Evolutionary conservation across 2,329 filamentous ascomycete species (phyloP), one percentile per base, ranked within the genome.

Genomic region (Stachybotrys chlorohalonatus): DNA sequence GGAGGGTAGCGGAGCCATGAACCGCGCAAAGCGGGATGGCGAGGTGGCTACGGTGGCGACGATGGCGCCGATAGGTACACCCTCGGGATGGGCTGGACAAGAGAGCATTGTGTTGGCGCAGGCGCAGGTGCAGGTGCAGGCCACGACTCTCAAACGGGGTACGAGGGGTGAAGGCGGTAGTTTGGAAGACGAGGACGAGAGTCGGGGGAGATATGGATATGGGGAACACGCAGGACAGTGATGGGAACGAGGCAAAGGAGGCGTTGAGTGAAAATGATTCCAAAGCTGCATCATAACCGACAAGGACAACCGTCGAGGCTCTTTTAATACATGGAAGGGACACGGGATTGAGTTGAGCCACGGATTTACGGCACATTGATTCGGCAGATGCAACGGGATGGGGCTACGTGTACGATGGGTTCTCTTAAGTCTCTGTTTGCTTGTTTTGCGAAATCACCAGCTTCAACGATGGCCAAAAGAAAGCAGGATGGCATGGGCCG

Each of bases 371-470:
- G 36, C 36, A 42, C 8, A 42, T 9, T 42, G 36, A 42, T 42
- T 42, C 13, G 36, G 36, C 36, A 42, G 13, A 9, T 42, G 36
- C 36, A 42, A 42, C 13, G 36, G 36, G 36, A 13, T 13, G 36
- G 36, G 36, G 66, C 64, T 67, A 68, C 60, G 63, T 70, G 68
- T 70, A 70, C 68, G 64, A 70, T 70, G 68, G 66, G 67, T 63
- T 65, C 60, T 62, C 60, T 64, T 63, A 32, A 32, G 36, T 55
- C 55, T 24, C 52, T 55, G 49, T 52, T 59, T 42, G 36, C 53
- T 54, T 47, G 54, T 60, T 63, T 42, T 42, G 8, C 57, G 62
- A 66, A 62, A 69, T 9, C 9, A 65, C 63, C 62, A 62, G 63
- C 62, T 63, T n/a, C n/a, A 8, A 16, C 17, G 6, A 24, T 5